Base-by-base conservation (phyloP, 2,329 filamentous ascomycete species). In the Orbilia oligospora region DNA sequence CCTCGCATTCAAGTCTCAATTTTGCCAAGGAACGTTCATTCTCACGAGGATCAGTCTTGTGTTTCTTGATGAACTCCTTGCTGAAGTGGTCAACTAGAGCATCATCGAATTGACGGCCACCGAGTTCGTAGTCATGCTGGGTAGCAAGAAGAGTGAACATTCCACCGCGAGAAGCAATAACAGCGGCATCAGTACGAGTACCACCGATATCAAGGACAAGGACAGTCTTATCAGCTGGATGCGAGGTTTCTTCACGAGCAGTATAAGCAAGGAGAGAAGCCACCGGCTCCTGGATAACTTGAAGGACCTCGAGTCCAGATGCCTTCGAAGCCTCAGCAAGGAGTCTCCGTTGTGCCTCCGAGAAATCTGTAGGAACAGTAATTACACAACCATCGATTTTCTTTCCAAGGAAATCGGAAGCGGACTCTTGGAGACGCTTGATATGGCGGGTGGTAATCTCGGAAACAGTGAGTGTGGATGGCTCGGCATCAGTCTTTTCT, bases 1-100 rank as follows among this genome's bases (percentile, higher is more conserved):
- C 89, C 86, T 99, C 96, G 81, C 93, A 89, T 87, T 98, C 96
- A 58, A 94, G 88, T 86, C 93, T 95, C 81, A 99, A 88, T 89
- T 98, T 99, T 79, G 96, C 94, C 82, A 97, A 87, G 82, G 92
- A 92, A 83, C 91, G 91, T 70, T 91, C 88, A 84, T 96, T 93
- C 83, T 91, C 89, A 82, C 94, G 90, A 22, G 96, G 96, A 85
- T 98, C 96, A 73, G 90, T 90, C 87, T 91, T 91, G 89, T 98
- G 90, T 89, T 97, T 97, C 90, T 99, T 98, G 83, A 96, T 89
- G 87, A 99, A 99, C 86, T 99, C 96, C 88, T 99, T 99, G 82
- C 95, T 92, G 82, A 98, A 97, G 88, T 97, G 91, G 84, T 99
- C 95, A 84, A 97, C 92, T 76, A 99, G 88, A 63, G 95, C 92